Evolutionary conservation across 768 basidiomycete genomes (phyloP).

Genomic region (Pulveroboletus sp.): DNA sequence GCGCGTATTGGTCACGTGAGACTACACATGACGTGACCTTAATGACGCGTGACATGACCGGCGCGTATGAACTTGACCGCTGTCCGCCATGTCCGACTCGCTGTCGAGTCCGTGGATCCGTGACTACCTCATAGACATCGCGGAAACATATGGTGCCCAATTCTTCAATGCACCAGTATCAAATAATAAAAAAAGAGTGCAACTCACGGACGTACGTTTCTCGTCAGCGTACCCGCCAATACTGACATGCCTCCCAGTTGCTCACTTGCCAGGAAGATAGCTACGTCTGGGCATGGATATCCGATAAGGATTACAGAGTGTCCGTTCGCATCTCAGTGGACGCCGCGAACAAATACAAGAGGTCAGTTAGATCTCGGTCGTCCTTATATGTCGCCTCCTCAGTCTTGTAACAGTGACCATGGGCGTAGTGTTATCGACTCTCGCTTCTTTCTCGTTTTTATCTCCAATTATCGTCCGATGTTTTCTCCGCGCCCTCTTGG

Average conservation of each 20-base stretch:
- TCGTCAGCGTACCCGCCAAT: not conserved
- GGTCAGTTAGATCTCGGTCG: slow-evolving; percentile 26
- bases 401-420: slow-evolving; percentile 16
- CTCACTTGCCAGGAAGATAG: slow-evolving; percentile 45
- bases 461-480: slow-evolving; percentile 48
- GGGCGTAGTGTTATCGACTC: slow-evolving; percentile 39
- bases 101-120: slow-evolving; percentile 52
- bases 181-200: slow-evolving; percentile 47
- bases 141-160: slow-evolving; percentile 48
- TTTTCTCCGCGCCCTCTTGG: slow-evolving; percentile 50
- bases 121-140: slow-evolving; percentile 45
- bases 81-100: slow-evolving; percentile 33
- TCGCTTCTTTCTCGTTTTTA: slow-evolving; percentile 42
- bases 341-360: slow-evolving; percentile 43
- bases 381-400: not conserved
- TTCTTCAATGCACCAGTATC: slow-evolving; percentile 22
- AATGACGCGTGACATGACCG: slow-evolving; percentile 14
- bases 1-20: slow-evolving; percentile 18
- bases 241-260: slow-evolving; percentile 40
- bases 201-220: slow-evolving; percentile 49
- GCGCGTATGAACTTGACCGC: slow-evolving; percentile 11
- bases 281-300: slow-evolving; percentile 59
- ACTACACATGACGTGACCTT: slow-evolving; percentile 12
- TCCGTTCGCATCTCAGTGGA: slow-evolving; percentile 52
- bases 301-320: slow-evolving; percentile 50